These are phyloP conservation scores for bread wheat (Triticum aestivum) DNA, from an alignment of 176 grass and related monocot genomes.

Conservation along the genomic window DNA sequence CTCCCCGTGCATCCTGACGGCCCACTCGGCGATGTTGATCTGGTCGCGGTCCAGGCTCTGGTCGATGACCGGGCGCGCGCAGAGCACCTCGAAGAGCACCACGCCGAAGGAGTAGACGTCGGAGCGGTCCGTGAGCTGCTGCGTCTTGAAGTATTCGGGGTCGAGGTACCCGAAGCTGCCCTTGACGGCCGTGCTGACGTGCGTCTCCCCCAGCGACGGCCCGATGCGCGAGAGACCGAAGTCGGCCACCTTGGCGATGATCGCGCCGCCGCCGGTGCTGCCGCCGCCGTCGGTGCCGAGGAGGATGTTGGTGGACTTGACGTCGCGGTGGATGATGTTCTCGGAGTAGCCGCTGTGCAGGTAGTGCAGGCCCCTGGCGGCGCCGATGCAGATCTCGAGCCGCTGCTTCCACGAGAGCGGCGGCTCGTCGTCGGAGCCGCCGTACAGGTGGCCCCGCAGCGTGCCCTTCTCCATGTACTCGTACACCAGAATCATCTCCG, in stretches of 20 bases:
- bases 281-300: slow-evolving; percentile 38
- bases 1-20: slow-evolving; percentile 22
- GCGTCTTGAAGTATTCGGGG: slow-evolving; percentile 76
- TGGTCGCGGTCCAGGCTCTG: slow-evolving; percentile 42
- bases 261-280: slow-evolving; percentile 15
- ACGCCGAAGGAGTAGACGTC: slow-evolving; percentile 92
- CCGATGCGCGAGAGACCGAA: slow-evolving; percentile 73
- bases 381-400: slow-evolving; percentile 64
- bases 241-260: slow-evolving; percentile 63
- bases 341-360: slow-evolving; percentile 49
- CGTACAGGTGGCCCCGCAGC: slow-evolving; percentile 66
- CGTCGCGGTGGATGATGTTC: slow-evolving; percentile 80
- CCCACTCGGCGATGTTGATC: slow-evolving; percentile 75
- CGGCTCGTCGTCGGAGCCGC: slow-evolving; percentile 27
- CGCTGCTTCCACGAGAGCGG: slow-evolving; percentile 58
- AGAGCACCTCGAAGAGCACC: slow-evolving; percentile 66
- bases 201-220: slow-evolving; percentile 51
- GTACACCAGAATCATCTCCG: slow-evolving; percentile 81
- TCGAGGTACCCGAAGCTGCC: slow-evolving; percentile 74
- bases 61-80: slow-evolving; percentile 72
- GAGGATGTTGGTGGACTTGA: slow-evolving; percentile 87
- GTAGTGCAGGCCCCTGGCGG: slow-evolving; percentile 57
- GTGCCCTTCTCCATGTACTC: slow-evolving; percentile 83
- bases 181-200: slow-evolving; percentile 63
- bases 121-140: slow-evolving; percentile 68